These are phyloP conservation scores for Gaeumannomyces sp. DNA, from an alignment of 2,329 filamentous ascomycete genomes.

Conservation along the genomic window DNA sequence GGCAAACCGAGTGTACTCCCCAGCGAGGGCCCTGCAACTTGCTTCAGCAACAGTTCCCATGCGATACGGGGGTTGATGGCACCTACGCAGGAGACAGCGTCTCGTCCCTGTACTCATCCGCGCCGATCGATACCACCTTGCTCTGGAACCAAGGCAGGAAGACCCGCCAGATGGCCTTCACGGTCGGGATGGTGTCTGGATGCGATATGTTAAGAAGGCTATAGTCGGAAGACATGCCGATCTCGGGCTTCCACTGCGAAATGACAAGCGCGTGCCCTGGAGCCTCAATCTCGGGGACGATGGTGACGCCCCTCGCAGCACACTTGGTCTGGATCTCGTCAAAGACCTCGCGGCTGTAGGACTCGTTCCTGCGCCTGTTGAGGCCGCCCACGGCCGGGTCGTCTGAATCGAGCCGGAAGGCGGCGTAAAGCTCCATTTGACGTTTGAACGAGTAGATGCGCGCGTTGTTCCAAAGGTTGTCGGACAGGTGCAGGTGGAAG, in stretches of 20 bases:
- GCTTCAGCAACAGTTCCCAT: background rate
- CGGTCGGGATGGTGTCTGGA: slow-evolving; percentile 45
- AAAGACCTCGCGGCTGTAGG: slow-evolving; percentile 44
- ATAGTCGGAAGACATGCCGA: slow-evolving; percentile 39
- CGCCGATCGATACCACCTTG: slow-evolving; percentile 50
- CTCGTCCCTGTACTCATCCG: slow-evolving; percentile 42
- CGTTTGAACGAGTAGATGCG: slow-evolving; percentile 39
- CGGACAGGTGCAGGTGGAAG: slow-evolving; percentile 52
- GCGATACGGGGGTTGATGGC: background rate
- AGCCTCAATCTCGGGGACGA: slow-evolving; percentile 54
- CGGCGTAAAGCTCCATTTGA: slow-evolving; percentile 44
- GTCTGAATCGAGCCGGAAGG: slow-evolving; percentile 49
- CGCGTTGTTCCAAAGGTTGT: slow-evolving; percentile 47
- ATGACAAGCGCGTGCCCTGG: slow-evolving; percentile 51
- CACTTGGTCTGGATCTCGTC: slow-evolving; percentile 46
- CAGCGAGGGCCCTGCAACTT: slow-evolving; percentile 26
- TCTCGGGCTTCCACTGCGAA: slow-evolving; percentile 52
- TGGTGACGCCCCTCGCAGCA: slow-evolving; percentile 47
- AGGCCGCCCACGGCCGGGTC: slow-evolving; percentile 39
- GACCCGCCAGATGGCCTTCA: slow-evolving; percentile 45
- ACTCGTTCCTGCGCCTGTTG: slow-evolving; percentile 46
- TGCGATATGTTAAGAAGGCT: slow-evolving; percentile 50
- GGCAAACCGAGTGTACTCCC: slow-evolving; percentile 47
- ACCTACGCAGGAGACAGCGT: slow-evolving; percentile 8
- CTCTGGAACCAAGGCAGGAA: slow-evolving; percentile 51